Evolutionary conservation across 495 filamentous ascomycete genomes (phyloP).

Genomic region (Aspergillus egyptiacus): DNA sequence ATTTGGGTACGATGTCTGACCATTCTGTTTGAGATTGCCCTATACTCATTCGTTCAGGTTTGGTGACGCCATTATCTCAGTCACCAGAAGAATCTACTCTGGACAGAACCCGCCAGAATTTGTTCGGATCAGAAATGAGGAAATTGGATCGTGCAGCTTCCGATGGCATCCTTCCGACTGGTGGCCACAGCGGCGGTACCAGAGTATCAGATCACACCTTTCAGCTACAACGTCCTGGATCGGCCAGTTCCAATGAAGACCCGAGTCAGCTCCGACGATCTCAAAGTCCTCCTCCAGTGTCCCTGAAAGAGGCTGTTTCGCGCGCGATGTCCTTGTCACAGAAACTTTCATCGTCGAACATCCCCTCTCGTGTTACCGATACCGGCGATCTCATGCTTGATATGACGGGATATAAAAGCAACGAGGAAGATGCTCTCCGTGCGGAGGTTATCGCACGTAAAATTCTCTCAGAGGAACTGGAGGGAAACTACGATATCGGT

Average conservation of each 20-base stretch:
- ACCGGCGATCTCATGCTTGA: slow-evolving; percentile 96
- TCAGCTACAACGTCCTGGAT: slow-evolving; percentile 1
- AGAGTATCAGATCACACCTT: slow-evolving; percentile 11
- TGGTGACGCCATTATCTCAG: slow-evolving; percentile 56
- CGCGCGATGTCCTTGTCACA: slow-evolving; percentile 82
- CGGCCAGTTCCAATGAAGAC: slow-evolving; percentile 15
- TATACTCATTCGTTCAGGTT: slow-evolving; percentile 32
- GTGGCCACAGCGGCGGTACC: neutral
- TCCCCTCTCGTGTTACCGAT: slow-evolving; percentile 84
- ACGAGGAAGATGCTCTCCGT: slow-evolving; percentile 81
- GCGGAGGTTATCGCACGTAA: slow-evolving; percentile 93
- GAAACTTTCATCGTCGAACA: slow-evolving; percentile 82
- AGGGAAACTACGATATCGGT: slow-evolving; percentile 94
- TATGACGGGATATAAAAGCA: slow-evolving; percentile 94
- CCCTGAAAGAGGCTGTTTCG: slow-evolving; percentile 67
- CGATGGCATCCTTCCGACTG: slow-evolving; percentile 40
- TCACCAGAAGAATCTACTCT: slow-evolving; percentile 53
- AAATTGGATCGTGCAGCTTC: slow-evolving; percentile 49
- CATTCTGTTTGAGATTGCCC: neutral
- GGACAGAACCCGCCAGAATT: slow-evolving; percentile 20
- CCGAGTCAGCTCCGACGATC: slow-evolving; percentile 45
- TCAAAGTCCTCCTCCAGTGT: slow-evolving; percentile 70
- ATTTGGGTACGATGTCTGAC: slow-evolving; percentile 36
- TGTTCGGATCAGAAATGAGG: slow-evolving; percentile 27
- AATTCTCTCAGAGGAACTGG: slow-evolving; percentile 88